Evolutionary conservation across 2,329 filamentous ascomycete genomes (phyloP).

Genomic region (Botrytis byssoidea): DNA sequence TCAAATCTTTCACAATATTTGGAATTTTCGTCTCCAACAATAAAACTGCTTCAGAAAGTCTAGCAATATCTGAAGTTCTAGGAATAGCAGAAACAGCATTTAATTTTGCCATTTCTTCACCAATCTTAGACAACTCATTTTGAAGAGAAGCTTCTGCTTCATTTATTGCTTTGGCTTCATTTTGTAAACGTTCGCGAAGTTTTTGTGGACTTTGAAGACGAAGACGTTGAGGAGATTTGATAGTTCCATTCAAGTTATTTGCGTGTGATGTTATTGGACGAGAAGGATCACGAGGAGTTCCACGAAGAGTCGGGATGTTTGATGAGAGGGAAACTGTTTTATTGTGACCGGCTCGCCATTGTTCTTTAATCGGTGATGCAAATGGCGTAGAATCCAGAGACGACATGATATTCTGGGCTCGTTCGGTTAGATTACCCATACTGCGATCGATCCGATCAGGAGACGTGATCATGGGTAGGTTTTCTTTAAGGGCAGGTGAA

Average conservation of each 20-base stretch:
- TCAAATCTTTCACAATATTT: conserved; percentile 56
- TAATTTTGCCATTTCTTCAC: conserved; percentile 70
- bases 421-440: conserved; percentile 35
- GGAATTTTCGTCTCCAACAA: conserved; percentile 68
- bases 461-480: conserved; percentile 25
- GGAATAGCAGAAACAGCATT: conserved; percentile 43
- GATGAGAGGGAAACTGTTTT: conserved; percentile 36
- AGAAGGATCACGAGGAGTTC: conserved; percentile 30
- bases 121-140: conserved; percentile 75
- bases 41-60: conserved; percentile 57
- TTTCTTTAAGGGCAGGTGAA: conserved; percentile 36
- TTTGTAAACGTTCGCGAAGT: conserved; percentile 79
- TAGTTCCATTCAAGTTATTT: not conserved
- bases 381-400: conserved; percentile 30
- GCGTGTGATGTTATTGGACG: conserved; percentile 29
- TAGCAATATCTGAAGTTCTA: conserved; percentile 36
- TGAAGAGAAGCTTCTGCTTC: conserved; percentile 68
- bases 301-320: conserved; percentile 36
- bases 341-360: conserved; percentile 34
- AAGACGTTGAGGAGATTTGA: conserved; percentile 46
- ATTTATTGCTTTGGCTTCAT: conserved; percentile 72
- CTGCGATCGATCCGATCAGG: conserved; percentile 16
- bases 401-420: conserved; percentile 37
- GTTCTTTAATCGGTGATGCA: conserved; percentile 27
- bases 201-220: conserved; percentile 71